A percentile compares a stretch with the other conserved stretches of the same genome.
Evolutionary conservation across 2,329 filamentous ascomycete genomes (phyloP).

Genomic region (Stemphylium vesicarium): DNA sequence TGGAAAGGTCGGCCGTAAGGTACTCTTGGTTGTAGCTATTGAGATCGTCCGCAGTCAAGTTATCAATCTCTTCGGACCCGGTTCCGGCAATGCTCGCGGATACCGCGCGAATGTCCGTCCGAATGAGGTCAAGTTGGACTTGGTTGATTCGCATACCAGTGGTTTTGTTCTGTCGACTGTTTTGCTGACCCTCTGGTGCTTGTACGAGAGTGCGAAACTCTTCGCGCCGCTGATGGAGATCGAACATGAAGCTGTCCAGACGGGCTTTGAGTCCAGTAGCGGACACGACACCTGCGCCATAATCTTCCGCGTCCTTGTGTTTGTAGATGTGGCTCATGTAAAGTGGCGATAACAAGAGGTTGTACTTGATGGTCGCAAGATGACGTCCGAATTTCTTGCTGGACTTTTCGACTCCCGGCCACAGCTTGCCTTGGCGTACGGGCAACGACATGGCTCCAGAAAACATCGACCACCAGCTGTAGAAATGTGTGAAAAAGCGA

Average conservation of each 20-base stretch:
- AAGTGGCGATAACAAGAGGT: conserved; percentile 85
- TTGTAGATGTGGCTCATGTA: conserved; percentile 98
- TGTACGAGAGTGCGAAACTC: conserved; percentile 85
- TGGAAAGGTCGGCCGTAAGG: conserved; percentile 69
- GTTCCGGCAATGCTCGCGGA: conserved; percentile 88
- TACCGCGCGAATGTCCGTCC: conserved; percentile 89
- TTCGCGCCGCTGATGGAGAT: conserved; percentile 91
- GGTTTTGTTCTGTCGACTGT: conserved; percentile 78
- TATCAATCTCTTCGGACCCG: conserved; percentile 74
- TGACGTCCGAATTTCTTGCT: conserved; percentile 99
- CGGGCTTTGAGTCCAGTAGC: conserved; percentile 96
- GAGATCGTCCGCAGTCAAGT: conserved; percentile 67
- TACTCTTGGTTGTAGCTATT: conserved; percentile 61
- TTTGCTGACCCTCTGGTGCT: conserved; percentile 60
- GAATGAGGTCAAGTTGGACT: conserved; percentile 88
- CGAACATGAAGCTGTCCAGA: conserved; percentile 95
- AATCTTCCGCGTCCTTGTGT: conserved; percentile 93
- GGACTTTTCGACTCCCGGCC: conserved; percentile 91
- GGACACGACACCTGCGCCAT: conserved; percentile 77
- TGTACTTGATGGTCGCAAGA: conserved; percentile 98
- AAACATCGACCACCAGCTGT: conserved; percentile 96
- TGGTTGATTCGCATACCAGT: conserved; percentile 96
- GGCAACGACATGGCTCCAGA: conserved; percentile 93
- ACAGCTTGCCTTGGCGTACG: conserved; percentile 88
- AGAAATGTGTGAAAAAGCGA: conserved; percentile 98